Evolutionary conservation across 495 filamentous ascomycete genomes (phyloP), one percentile per base, ranked within the genome.

Genomic region (Endocarpon pusillum): DNA sequence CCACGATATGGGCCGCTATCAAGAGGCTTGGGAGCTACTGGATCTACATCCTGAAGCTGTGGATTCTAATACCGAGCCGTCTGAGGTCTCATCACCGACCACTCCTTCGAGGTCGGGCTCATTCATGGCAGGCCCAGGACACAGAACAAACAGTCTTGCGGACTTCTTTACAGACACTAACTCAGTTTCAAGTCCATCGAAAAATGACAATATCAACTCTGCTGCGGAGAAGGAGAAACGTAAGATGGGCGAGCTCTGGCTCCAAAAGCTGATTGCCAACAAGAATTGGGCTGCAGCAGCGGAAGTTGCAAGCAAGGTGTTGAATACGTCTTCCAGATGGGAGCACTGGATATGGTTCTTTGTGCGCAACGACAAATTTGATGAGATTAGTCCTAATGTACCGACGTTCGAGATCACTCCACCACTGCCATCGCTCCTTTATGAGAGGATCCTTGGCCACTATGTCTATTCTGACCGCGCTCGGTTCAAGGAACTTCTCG

Each of bases 331-430:
- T 3, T 55, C 73, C 29, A 64, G 78, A 41, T 96, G 91, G 91
- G 86, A 97, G 51, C 77, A 87, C 41, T 94, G 85, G 85, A 77
- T 87, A 6, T 85, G 76, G 73, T 71, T 65, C 0, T 97, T 97
- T 47, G 81, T 86, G 19, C 74, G 78, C 30, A 78, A 81, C 4
- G 61, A 77, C 38, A 84, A 77, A 45, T 75, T 85, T 40, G 79
- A 93, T 45, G 87, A 96, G 37, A 91, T 97, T 21, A 78, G 81
- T 4, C 65, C 75, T 17, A 74, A 77, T 42, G 81, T 97, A 14
- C 89, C 89, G 0, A 71, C 68, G 1, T 68, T 67, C 20, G 69
- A 71, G 19, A 59, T 87, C 33, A 69, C 67, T n/a, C 82, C 84
- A 5, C 73, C 81, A 2, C 58, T 97, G n/a, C 70, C 81, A 7